phyloP scores from a whole-genome alignment of 768 basidiomycete species.

The Calvatia gigantea region DNA sequence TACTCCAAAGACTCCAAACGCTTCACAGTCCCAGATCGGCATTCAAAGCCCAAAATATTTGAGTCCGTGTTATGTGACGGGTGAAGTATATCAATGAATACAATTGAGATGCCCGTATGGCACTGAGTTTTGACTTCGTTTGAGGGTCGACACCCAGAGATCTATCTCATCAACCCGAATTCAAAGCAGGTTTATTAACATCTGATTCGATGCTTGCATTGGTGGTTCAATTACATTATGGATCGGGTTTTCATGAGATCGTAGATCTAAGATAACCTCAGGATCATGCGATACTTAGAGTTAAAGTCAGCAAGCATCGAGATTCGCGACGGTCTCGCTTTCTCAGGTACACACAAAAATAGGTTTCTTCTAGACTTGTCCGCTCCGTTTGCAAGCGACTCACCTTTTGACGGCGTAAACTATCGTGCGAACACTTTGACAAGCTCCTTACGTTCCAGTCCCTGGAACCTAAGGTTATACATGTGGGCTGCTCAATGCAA shows the following conservation, averaged over 20 bases:
- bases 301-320: slow-evolving; percentile 35
- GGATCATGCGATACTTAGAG: slow-evolving; percentile 22
- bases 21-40: slow-evolving; percentile 16
- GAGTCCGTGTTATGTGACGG: not conserved
- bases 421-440: slow-evolving; percentile 31
- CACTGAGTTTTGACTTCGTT: slow-evolving; percentile 9
- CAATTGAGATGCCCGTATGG: slow-evolving; percentile 3
- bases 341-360: slow-evolving; percentile 32
- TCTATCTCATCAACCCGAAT: slow-evolving; percentile 6
- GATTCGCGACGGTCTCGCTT: slow-evolving; percentile 25
- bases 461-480: slow-evolving; percentile 34
- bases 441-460: slow-evolving; percentile 39
- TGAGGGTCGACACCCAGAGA: slow-evolving; percentile 8
- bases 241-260: slow-evolving; percentile 28
- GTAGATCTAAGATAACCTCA: slow-evolving; percentile 38
- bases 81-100: not conserved
- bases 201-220: slow-evolving; percentile 25
- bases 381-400: slow-evolving; percentile 39
- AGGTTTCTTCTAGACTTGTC: slow-evolving; percentile 31
- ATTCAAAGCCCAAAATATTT: not conserved
- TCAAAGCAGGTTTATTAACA: slow-evolving; percentile 10
- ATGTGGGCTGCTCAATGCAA: slow-evolving; percentile 48
- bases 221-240: slow-evolving; percentile 31
- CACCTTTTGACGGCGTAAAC: slow-evolving; percentile 21
- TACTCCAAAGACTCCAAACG: slow-evolving; percentile 20